Evolutionary conservation across 805 yeast genomes (phyloP), one percentile per base, ranked within the genome.

Genomic region (Spathaspora hagerdaliae): DNA sequence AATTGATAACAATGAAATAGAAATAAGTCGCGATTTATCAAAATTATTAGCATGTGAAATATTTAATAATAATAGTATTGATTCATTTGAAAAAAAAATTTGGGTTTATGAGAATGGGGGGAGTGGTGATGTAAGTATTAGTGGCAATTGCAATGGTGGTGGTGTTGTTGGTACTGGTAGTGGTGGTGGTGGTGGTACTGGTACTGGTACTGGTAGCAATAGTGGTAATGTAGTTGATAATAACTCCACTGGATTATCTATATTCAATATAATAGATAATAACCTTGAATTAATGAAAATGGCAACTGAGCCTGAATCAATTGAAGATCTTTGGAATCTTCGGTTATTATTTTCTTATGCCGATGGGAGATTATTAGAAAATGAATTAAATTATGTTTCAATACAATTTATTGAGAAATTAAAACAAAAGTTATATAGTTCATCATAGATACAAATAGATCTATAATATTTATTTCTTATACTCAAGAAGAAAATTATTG

Each of bases 311-410:
- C 83, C 85, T 0, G 43, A 49, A 10, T 57, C 61, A 1, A 51
- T 70, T 4, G 83, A 82, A 40, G 87, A 83, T 44, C 61, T 85
- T 43, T 79, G 87, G 83, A 83, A 81, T 52, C 61, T 85, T 47
- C 76, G 77, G 48, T 58, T 85, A 41, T 60, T 85, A 7, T 82
- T 85, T 63, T 77, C 82, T 12, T 85, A 71, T 63, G 73, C 78
- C 36, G 87, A 84, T 45, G 61, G 65, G 41, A 51, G 64, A 24
- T 47, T 69, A 34, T 54, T 54, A 11, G n/a, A n/a, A n/a, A n/a
- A n/a, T n/a, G n/a, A n/a, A n/a, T 56, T 75, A 52, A 68, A 67
- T 47, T 81, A 74, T 52, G 55, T 83, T 38, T 68, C 72, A 12
- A 51, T 71, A 10, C 78, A 74, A 41, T 81, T 78, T 51, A 67